Evolutionary conservation across 2,329 filamentous ascomycete genomes (phyloP), one percentile per base, ranked within the genome.

Genomic region (Colletotrichum chrysophilum): DNA sequence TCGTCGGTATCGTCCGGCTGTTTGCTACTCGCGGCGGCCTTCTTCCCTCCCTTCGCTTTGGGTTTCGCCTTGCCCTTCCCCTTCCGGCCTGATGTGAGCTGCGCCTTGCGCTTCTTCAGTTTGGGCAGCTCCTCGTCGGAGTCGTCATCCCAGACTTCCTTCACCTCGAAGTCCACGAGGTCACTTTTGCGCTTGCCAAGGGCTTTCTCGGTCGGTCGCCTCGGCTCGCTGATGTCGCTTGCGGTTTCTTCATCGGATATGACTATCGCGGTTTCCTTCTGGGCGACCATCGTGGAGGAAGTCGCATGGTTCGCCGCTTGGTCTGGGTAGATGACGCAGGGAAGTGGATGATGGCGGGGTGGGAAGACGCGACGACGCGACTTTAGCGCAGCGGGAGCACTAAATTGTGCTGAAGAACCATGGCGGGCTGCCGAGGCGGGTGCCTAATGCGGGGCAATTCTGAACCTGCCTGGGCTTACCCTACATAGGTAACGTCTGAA

Each of bases 101-200:
- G 89, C 32, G 86, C 87, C 28, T 87, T 87, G 3, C 90, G 87
- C 66, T 91, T 91, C 80, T 93, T 93, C 82, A 92, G 93, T n/a
- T 89, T 88, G 55, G 90, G 85, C 77, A 95, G 95, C 9, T 89
- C 88, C 26, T 88, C 87, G 30, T 91, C 89, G 2, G 91, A 91
- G 43, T 93, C 91, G 72, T 92, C 91, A 5, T 89, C 90, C 88
- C 88, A 91, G n/a, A 85, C 80, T 2, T 89, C 84, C 78, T 88
- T 89, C 72, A 88, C 86, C 18, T 83, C 83, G 34, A 85, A 79
- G 8, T 84, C 81, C n/a, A 52, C 43, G 12, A 79, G 60, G 4
- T 83, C 80, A 5, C 81, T 78, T 77, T 88, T 89, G 26, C 86
- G 82, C 78, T 88, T 88, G 6, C 79, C 77, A 5, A 76, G 61